A percentile compares a stretch with the other conserved stretches of the same genome.
phyloP scores from a whole-genome alignment of 2,329 filamentous ascomycete genomes.

The Paracoccidioides brasiliensis region DNA sequence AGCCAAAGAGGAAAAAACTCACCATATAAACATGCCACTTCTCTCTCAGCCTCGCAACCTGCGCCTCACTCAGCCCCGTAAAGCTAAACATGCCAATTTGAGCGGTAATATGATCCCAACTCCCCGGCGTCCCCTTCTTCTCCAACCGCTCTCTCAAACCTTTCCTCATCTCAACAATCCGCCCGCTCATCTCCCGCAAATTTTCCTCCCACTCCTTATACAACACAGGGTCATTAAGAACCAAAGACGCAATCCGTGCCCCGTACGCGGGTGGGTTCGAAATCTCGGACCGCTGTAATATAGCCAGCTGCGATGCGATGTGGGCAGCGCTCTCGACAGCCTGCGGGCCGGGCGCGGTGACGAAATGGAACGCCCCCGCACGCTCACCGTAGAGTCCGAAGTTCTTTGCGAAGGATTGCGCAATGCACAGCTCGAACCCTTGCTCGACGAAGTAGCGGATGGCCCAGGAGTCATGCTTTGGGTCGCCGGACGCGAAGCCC shows the following conservation, averaged over 20 bases:
- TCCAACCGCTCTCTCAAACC: slow-evolving; percentile 69
- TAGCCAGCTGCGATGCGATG: slow-evolving; percentile 77
- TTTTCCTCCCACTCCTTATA: slow-evolving; percentile 91
- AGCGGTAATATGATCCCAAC: slow-evolving; percentile 93
- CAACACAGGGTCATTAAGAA: slow-evolving; percentile 69
- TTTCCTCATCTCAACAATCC: slow-evolving; percentile 85
- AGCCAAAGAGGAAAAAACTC: slow-evolving; percentile 9
- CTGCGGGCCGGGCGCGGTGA: slow-evolving; percentile 58
- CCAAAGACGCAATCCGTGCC: slow-evolving; percentile 69
- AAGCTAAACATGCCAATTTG: slow-evolving; percentile 99
- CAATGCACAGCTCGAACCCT: slow-evolving; percentile 59
- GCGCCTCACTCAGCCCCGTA: slow-evolving; percentile 38
- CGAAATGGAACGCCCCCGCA: slow-evolving; percentile 89
- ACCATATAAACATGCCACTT: slow-evolving; percentile 41
- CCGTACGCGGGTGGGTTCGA: slow-evolving; percentile 93
- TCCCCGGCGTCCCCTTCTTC: slow-evolving; percentile 70
- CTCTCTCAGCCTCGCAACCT: slow-evolving; percentile 35
- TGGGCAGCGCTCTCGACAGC: slow-evolving; percentile 47
- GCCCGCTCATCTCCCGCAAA: slow-evolving; percentile 82
- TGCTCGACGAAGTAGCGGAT: slow-evolving; percentile 88
- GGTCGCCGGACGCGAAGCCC: slow-evolving; percentile 86
- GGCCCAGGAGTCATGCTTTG: slow-evolving; percentile 75
- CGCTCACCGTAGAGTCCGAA: slow-evolving; percentile 90
- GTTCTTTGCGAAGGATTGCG: slow-evolving; percentile 51
- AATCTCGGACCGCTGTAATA: slow-evolving; percentile 94